These are phyloP conservation scores for Chlorella sp. DNA, from an alignment of 139 green algal species.

Conservation along the genomic window DNA sequence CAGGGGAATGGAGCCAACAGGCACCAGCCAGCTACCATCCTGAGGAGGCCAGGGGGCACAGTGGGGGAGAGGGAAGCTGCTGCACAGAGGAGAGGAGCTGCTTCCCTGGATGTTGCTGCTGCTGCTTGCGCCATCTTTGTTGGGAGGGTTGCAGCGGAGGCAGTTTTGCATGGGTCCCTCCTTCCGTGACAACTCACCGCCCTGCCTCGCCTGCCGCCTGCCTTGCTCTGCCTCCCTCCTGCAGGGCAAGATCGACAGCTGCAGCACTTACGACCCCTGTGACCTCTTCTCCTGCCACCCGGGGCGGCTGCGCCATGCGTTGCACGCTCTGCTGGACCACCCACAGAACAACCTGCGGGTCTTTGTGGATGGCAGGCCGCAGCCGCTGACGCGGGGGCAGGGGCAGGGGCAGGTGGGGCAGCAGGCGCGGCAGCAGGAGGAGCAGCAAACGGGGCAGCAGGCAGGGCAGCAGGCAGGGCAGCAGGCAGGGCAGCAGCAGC, in stretches of 20 bases:
- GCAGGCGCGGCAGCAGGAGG: not conserved
- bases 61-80: not conserved
- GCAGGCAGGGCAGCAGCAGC: not conserved
- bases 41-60: not conserved
- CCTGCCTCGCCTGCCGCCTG: not conserved
- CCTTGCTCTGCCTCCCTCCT: not conserved
- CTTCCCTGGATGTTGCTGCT: not conserved
- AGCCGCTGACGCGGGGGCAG: not conserved
- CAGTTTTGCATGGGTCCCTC: not conserved
- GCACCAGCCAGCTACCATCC: too few relatives aligned
- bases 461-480: not conserved
- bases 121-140: not conserved
- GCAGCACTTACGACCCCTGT: slow-evolving; percentile 75
- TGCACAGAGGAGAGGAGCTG: not conserved
- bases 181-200: not conserved
- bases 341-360: slow-evolving; percentile 85
- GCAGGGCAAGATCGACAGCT: slow-evolving; percentile 46
- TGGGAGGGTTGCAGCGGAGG: not conserved
- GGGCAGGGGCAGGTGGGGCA: not conserved
- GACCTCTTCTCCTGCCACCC: slow-evolving; percentile 80
- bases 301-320: slow-evolving; percentile 42
- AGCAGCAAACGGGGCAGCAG: not conserved
- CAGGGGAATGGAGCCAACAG: too few relatives aligned
- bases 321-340: slow-evolving; percentile 49
- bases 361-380: slow-evolving; percentile 67